A percentile compares a stretch with the other conserved stretches of the same genome.
phyloP scores from a whole-genome alignment of 176 grass and related monocot species.

The Triticum aestivum region IWGSC_CS_RefSeq_v2.1 NC_057794.1:587799029-587799528 shows the following conservation, averaged over 20 bases:
- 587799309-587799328: background rate
- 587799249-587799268: background rate
- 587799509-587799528: background rate
- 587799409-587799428: background rate
- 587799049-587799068: slow-evolving; percentile 9
- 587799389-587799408: background rate
- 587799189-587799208: slow-evolving; percentile 5
- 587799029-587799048: too few species aligned
- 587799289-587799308: background rate
- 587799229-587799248: background rate
- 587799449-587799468: background rate
- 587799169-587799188: background rate
- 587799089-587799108: slow-evolving; percentile 14
- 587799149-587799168: background rate
- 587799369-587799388: background rate
- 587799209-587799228: background rate
- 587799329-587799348: background rate
- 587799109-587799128: background rate
- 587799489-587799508: background rate
- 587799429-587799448: background rate
- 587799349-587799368: background rate
- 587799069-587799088: slow-evolving; percentile 32
- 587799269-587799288: background rate
- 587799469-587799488: background rate
- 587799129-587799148: slow-evolving; percentile 32